Conservation (phyloP, 169 alveolate genomes). For the Cryptosporidium viatorum region DNA sequence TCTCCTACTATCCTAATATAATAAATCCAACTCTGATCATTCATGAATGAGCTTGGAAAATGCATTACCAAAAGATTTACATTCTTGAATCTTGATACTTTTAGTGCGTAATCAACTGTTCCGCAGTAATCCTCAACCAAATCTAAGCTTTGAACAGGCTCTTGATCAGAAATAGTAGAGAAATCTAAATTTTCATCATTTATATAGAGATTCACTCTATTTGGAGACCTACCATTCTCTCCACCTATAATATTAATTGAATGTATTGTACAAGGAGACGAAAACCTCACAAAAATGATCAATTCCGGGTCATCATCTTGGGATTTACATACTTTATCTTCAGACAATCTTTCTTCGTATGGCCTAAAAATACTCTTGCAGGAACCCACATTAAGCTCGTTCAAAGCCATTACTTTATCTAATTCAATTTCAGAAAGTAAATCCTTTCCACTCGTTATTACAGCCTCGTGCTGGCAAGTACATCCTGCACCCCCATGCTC, state of each 20-base stretch:
- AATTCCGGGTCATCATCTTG: constrained; percentile 84
- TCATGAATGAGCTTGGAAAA: constrained; percentile 80
- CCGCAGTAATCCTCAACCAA: constrained; percentile 83
- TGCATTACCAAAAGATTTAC: constrained; percentile 80
- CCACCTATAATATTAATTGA: constrained; percentile 84
- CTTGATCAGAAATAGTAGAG: constrained; percentile 78
- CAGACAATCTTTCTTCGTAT: constrained; percentile 80
- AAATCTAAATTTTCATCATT: constrained; percentile 83
- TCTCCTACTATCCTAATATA: constrained; percentile 81
- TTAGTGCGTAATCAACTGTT: constrained; percentile 82
- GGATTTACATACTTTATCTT: constrained; percentile 78
- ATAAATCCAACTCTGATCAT: constrained; percentile 80
- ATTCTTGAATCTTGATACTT: constrained; percentile 82
- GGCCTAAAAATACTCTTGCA: constrained; percentile 79
- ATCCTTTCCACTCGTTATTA: constrained; percentile 80
- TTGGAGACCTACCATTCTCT: constrained; percentile 82
- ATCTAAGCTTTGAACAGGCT: constrained; percentile 81
- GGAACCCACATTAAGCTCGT: constrained; percentile 81
- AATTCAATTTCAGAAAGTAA: constrained; percentile 79
- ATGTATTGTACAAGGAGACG: constrained; percentile 82
- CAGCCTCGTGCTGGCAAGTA: constrained; percentile 82
- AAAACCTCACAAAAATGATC: constrained; percentile 73
- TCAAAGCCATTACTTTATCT: constrained; percentile 81
- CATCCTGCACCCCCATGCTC: constrained; percentile 82
- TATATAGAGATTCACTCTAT: constrained; percentile 78